These are phyloP conservation scores for Phytophthora sojae DNA, from an alignment of 352 stramenopile species.

Conservation along the genomic window DNA sequence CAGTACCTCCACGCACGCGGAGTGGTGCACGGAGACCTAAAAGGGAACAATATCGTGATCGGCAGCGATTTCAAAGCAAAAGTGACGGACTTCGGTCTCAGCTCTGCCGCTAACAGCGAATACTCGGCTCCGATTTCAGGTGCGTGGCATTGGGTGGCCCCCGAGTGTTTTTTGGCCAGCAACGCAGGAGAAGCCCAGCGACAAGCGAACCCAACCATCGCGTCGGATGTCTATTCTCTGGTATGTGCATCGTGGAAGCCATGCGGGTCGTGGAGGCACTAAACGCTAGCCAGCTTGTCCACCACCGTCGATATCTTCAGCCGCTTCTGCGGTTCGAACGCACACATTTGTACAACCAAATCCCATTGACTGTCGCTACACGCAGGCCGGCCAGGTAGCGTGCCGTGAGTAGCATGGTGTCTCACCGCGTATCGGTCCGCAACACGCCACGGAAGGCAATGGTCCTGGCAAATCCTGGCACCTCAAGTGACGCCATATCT, in stretches of 20 bases:
- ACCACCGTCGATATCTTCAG: slow-evolving; percentile 27
- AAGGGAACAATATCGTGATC: no score
- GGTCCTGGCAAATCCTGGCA: no score
- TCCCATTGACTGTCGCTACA: slow-evolving; percentile 7
- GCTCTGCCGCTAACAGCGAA: no score
- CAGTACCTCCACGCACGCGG: no score
- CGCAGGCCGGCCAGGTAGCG: not conserved
- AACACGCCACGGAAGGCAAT: slow-evolving; percentile 5
- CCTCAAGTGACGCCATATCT: no score
- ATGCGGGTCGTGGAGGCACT: slow-evolving; percentile 11
- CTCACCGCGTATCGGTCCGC: not conserved
- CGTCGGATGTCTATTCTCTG: slow-evolving; percentile 9
- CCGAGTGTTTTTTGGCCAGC: slow-evolving; percentile 1
- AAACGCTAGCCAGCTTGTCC: not conserved
- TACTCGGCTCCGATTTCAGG: no score
- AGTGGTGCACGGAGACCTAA: no score
- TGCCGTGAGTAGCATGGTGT: not conserved
- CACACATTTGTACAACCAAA: slow-evolving; percentile 13
- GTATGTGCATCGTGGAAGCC: slow-evolving; percentile 20
- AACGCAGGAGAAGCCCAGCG: not conserved
- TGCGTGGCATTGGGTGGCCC: slow-evolving; percentile 1
- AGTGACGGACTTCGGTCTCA: no score
- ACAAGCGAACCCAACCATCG: slow-evolving; percentile 1
- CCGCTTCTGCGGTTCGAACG: not conserved
- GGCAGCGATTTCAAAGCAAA: no score